phyloP scores from a whole-genome alignment of 768 basidiomycete species.

The Russula ochroleuca region DNA sequence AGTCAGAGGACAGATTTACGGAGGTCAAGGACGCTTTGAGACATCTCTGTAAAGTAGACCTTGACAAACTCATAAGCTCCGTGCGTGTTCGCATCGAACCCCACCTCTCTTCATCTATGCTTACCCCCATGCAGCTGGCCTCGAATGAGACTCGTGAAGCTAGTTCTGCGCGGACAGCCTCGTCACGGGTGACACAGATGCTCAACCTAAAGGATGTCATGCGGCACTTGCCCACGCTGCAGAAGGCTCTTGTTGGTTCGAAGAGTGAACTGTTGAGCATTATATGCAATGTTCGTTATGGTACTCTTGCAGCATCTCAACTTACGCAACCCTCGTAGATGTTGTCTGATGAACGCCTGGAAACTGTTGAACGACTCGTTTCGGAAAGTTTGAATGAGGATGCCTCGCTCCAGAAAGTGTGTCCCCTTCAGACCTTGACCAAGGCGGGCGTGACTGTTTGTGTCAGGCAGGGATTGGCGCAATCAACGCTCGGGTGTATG shows the following conservation, averaged over 20 bases:
- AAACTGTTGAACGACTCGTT: conserved; percentile 56
- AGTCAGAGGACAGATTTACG: conserved; percentile 68
- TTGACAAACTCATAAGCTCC: conserved; percentile 79
- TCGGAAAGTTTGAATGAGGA: conserved; percentile 71
- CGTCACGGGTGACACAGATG: conserved; percentile 69
- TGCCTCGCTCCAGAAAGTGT: conserved; percentile 54
- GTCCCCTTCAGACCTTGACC: neutral
- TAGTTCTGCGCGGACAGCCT: conserved; percentile 57
- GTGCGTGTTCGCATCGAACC: conserved; percentile 36
- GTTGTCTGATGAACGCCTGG: conserved; percentile 68
- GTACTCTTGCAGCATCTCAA: neutral
- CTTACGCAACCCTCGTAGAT: conserved; percentile 42
- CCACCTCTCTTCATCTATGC: neutral
- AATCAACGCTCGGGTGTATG: conserved; percentile 81
- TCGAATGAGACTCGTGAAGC: conserved; percentile 55
- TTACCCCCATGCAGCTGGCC: conserved; percentile 49
- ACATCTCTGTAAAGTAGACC: conserved; percentile 71
- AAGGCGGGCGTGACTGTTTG: neutral
- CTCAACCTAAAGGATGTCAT: conserved; percentile 73
- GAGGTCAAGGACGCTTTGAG: conserved; percentile 66
- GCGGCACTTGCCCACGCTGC: conserved; percentile 58
- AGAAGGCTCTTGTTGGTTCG: conserved; percentile 55
- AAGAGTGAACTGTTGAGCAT: conserved; percentile 58
- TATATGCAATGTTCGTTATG: conserved; percentile 49
- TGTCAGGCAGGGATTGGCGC: conserved; percentile 64